Evolutionary conservation across 352 stramenopile genomes (phyloP).

Genomic region (Pythium utonaiense): DNA sequence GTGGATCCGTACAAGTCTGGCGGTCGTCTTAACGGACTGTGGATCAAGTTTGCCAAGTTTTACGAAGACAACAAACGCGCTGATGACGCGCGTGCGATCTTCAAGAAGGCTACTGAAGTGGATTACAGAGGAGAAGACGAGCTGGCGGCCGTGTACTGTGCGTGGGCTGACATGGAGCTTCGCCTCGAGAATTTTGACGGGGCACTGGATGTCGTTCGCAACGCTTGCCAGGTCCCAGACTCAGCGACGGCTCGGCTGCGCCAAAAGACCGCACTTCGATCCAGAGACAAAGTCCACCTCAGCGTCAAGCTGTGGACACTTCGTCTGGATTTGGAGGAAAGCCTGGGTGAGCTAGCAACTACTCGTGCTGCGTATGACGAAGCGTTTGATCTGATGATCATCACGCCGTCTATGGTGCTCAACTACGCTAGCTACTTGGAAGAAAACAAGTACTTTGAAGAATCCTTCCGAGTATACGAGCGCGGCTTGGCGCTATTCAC

Average conservation of each 20-base stretch:
- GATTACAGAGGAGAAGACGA: constrained; percentile 88
- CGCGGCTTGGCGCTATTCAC: constrained; percentile 71
- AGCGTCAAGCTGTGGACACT: constrained; percentile 96
- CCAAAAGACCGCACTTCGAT: constrained; percentile 46
- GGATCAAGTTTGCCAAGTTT: constrained; percentile 92
- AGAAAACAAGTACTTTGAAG: constrained; percentile 97
- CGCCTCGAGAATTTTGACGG: constrained; percentile 93
- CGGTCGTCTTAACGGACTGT: constrained; percentile 90
- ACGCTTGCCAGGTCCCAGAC: constrained; percentile 65
- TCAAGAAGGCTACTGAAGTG: constrained; percentile 84
- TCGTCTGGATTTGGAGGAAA: constrained; percentile 98
- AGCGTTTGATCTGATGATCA: constrained; percentile 95
- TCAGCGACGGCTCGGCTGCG: constrained; percentile 44
- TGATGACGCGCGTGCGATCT: constrained; percentile 90
- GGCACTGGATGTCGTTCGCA: constrained; percentile 87
- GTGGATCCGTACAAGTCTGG: constrained; percentile 82
- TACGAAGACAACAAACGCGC: constrained; percentile 94
- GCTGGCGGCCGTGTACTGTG: constrained; percentile 92
- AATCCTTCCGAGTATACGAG: constrained; percentile 94
- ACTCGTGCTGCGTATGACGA: constrained; percentile 95
- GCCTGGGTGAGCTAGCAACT: constrained; percentile 92
- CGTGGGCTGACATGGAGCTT: constrained; percentile 96
- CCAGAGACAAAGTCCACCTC: constrained; percentile 83
- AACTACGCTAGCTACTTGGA: constrained; percentile 97
- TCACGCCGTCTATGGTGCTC: constrained; percentile 96